phyloP scores from a whole-genome alignment of 2,329 filamentous ascomycete species.

The Neurospora crassa region DNA sequence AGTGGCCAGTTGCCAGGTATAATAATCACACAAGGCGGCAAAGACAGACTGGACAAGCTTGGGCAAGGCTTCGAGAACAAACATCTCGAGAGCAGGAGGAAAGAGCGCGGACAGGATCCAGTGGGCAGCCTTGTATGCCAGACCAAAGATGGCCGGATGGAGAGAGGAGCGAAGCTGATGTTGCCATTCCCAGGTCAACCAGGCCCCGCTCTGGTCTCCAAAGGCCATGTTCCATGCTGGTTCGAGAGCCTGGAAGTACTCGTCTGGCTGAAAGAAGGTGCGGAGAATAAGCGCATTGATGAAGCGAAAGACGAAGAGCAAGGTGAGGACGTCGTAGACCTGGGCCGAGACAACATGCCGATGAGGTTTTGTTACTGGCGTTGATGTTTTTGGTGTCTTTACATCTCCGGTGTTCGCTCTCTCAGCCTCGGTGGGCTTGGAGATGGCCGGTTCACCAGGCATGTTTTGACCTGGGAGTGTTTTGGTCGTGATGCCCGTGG shows the following conservation, averaged over 20 bases:
- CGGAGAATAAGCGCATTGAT: slow-evolving; percentile 67
- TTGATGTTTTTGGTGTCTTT: background rate
- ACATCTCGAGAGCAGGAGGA: slow-evolving; percentile 43
- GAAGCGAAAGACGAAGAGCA: slow-evolving; percentile 60
- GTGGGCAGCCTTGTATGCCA: slow-evolving; percentile 57
- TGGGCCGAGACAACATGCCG: slow-evolving; percentile 23
- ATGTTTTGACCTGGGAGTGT: background rate
- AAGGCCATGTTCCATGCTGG: slow-evolving; percentile 88
- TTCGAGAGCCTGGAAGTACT: slow-evolving; percentile 93
- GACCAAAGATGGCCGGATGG: slow-evolving; percentile 80
- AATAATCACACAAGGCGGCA: slow-evolving; percentile 73
- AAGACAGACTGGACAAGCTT: slow-evolving; percentile 67
- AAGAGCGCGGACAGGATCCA: slow-evolving; percentile 39
- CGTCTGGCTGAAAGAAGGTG: slow-evolving; percentile 97
- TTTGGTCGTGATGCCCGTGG: background rate
- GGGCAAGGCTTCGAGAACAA: slow-evolving; percentile 62
- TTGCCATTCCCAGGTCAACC: slow-evolving; percentile 98
- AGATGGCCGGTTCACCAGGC: background rate
- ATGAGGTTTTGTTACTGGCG: slow-evolving; percentile 11
- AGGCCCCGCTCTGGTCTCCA: slow-evolving; percentile 66
- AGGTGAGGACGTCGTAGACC: slow-evolving; percentile 25
- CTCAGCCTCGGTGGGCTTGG: background rate
- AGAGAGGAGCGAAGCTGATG: slow-evolving; percentile 80
- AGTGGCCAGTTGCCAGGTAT: slow-evolving; percentile 73
- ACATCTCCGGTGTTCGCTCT: background rate